phyloP scores from a whole-genome alignment of 1,284 basidiomycete genomes.

The Neonothopanus nambi region DNA sequence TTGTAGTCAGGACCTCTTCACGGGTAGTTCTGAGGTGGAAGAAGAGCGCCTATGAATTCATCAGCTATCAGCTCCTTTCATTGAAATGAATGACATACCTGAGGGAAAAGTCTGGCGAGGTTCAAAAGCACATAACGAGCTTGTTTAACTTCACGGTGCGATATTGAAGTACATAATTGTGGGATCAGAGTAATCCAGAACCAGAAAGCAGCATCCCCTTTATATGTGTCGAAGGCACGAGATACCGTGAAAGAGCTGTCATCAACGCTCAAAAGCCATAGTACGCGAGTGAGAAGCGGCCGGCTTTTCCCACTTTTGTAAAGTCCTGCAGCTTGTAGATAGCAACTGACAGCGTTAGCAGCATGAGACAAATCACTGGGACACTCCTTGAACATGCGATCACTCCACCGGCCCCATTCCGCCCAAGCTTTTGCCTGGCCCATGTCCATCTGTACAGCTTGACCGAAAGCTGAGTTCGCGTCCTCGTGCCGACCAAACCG shows the following conservation, averaged over 20 bases:
- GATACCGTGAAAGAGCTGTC: slow-evolving; percentile 78
- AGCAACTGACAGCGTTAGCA: slow-evolving; percentile 94
- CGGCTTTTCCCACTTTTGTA: slow-evolving; percentile 96
- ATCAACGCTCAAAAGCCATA: slow-evolving; percentile 97
- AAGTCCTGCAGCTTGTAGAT: slow-evolving; percentile 94
- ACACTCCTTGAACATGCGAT: slow-evolving; percentile 88
- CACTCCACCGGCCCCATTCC: slow-evolving; percentile 96
- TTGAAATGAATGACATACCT: slow-evolving; percentile 52
- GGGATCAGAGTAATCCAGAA: slow-evolving; percentile 99
- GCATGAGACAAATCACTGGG: slow-evolving; percentile 77
- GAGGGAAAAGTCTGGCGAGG: slow-evolving; percentile 92
- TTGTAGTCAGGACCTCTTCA: slow-evolving; percentile 78
- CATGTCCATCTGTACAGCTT: slow-evolving; percentile 96
- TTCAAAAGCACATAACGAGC: slow-evolving; percentile 89
- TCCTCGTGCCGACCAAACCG: slow-evolving; percentile 88
- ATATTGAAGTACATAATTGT: slow-evolving; percentile 90
- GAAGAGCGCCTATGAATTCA: slow-evolving; percentile 77
- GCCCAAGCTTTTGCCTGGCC: slow-evolving; percentile 96
- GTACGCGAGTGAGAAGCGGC: slow-evolving; percentile 86
- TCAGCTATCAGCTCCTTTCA: slow-evolving; percentile 17
- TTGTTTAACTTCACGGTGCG: slow-evolving; percentile 91
- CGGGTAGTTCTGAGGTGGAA: slow-evolving; percentile 92
- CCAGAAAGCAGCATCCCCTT: slow-evolving; percentile 97
- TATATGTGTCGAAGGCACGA: slow-evolving; percentile 93
- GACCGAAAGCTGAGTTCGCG: slow-evolving; percentile 90